phyloP scores from a whole-genome alignment of 176 grass and related monocot genomes.

The Juncus inflexus region DNA sequence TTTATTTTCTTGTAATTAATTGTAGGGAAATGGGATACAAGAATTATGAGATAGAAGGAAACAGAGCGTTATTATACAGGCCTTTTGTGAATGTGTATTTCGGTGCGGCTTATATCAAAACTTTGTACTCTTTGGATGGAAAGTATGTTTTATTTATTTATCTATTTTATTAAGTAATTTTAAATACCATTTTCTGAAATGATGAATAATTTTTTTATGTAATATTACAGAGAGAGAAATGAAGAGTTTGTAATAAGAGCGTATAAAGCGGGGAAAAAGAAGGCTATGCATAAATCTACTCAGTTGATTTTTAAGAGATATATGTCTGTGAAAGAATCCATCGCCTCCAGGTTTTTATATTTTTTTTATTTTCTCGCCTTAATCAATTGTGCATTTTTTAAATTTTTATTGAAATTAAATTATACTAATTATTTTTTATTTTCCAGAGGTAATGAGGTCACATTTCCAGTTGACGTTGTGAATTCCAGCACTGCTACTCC shows the following conservation, averaged over 20 bases:
- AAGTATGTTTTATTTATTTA: conserved; percentile 50
- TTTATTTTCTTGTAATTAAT: conserved; percentile 9
- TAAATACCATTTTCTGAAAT: conserved; percentile 17
- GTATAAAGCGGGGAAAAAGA: conserved; percentile 83
- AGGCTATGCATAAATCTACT: conserved; percentile 84
- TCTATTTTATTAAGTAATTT: conserved; percentile 8
- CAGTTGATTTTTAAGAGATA: conserved; percentile 62
- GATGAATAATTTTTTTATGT: conserved; percentile 27
- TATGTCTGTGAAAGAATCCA: conserved; percentile 66
- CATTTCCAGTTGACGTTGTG: not conserved
- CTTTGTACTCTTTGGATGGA: conserved; percentile 84
- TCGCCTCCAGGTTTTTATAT: conserved; percentile 54
- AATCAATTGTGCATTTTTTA: not conserved
- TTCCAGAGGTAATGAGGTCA: conserved; percentile 20
- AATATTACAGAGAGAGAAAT: conserved; percentile 68
- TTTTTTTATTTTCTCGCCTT: not conserved
- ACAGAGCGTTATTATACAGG: conserved; percentile 62
- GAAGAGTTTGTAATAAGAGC: conserved; percentile 98
- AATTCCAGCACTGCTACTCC: conserved; percentile 16
- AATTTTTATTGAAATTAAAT: not conserved
- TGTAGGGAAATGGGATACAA: conserved; percentile 84
- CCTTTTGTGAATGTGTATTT: conserved; percentile 96
- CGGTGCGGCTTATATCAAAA: conserved; percentile 87
- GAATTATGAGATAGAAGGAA: conserved; percentile 68
- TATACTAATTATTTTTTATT: not conserved